phyloP scores from a whole-genome alignment of 2,329 filamentous ascomycete genomes.

The Rhynchosporium graminicola region DNA sequence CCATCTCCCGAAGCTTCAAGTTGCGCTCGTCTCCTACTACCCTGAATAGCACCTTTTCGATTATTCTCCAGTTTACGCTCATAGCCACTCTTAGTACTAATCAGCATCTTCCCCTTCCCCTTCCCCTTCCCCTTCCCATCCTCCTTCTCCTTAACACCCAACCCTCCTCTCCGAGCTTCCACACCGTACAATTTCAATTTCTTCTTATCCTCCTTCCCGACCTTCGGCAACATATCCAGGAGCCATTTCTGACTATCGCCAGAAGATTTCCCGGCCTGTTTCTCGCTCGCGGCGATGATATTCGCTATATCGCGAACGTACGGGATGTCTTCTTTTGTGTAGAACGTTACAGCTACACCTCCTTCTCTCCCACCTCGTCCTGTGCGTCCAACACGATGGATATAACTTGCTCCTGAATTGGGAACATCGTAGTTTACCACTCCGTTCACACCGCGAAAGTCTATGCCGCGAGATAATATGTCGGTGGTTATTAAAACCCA shows the following conservation, averaged over 20 bases:
- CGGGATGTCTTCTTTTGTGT: constrained; percentile 91
- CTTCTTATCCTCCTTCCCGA: constrained; percentile 82
- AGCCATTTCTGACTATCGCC: constrained; percentile 75
- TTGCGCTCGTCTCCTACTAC: constrained; percentile 54
- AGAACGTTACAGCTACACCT: constrained; percentile 89
- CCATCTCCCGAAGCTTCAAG: constrained; percentile 43
- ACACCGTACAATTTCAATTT: constrained; percentile 80
- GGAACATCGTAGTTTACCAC: constrained; percentile 98
- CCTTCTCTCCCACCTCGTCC: constrained; percentile 85
- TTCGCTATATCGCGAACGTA: constrained; percentile 91
- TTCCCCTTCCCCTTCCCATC: constrained; percentile 39
- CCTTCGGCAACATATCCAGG: constrained; percentile 79
- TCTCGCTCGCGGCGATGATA: constrained; percentile 82
- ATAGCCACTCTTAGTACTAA: constrained; percentile 81
- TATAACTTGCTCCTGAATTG: constrained; percentile 83
- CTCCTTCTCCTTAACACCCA: constrained; percentile 41
- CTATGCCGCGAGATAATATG: constrained; percentile 85
- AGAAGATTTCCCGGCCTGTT: constrained; percentile 58
- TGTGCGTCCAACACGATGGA: constrained; percentile 90
- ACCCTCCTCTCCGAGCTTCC: constrained; percentile 60
- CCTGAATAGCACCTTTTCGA: constrained; percentile 60
- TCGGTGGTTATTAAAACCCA: constrained; percentile 98
- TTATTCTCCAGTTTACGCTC: constrained; percentile 71
- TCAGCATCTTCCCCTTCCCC: constrained; percentile 50
- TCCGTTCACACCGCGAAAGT: constrained; percentile 92